Conservation (phyloP, 768 basidiomycete genomes). For the Leccinum olivaceopallidum region DNA sequence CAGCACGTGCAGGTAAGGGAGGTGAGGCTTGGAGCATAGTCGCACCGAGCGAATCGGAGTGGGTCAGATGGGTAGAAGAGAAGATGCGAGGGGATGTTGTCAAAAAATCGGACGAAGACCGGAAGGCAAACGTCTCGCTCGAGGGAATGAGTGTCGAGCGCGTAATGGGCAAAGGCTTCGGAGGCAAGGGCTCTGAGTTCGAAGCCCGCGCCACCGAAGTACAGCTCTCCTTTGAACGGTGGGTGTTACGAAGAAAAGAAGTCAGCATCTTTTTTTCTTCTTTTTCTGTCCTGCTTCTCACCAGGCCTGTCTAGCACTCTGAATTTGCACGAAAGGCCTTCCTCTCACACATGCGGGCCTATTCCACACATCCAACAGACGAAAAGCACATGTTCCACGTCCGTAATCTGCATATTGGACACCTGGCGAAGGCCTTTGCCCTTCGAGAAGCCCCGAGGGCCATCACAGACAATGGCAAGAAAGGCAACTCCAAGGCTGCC, state of each 20-base stretch:
- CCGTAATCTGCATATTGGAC: constrained; percentile 90
- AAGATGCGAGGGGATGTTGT: constrained; percentile 66
- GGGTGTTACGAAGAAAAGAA: constrained; percentile 75
- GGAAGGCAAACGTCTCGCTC: constrained; percentile 49
- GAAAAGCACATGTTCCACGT: constrained; percentile 99
- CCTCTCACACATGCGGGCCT: constrained; percentile 91
- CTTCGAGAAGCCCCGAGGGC: constrained; percentile 77
- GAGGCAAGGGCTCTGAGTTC: constrained; percentile 77
- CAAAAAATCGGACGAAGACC: constrained; percentile 26
- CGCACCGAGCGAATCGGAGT: constrained; percentile 80
- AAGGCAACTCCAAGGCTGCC: constrained; percentile 8
- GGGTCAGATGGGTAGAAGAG: constrained; percentile 88
- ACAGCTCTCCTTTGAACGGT: constrained; percentile 91
- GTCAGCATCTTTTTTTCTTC: constrained; percentile 45
- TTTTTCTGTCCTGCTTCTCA: constrained; percentile 6
- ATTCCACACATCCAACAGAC: constrained; percentile 92
- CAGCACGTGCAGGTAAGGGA: constrained; percentile 92
- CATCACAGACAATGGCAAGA: constrained; percentile 31
- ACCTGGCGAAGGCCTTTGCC: constrained; percentile 90
- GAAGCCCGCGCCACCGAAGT: constrained; percentile 94
- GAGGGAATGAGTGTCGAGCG: constrained; percentile 64
- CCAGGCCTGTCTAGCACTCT: constrained; percentile 56
- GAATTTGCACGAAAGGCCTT: constrained; percentile 82
- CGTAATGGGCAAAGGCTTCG: constrained; percentile 80
- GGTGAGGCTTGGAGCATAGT: constrained; percentile 97